A percentile compares a stretch with the other conserved stretches of the same genome.
Evolutionary conservation across 179 eudicot species (phyloP).

Genomic region (Drosera spatulata): DNA sequence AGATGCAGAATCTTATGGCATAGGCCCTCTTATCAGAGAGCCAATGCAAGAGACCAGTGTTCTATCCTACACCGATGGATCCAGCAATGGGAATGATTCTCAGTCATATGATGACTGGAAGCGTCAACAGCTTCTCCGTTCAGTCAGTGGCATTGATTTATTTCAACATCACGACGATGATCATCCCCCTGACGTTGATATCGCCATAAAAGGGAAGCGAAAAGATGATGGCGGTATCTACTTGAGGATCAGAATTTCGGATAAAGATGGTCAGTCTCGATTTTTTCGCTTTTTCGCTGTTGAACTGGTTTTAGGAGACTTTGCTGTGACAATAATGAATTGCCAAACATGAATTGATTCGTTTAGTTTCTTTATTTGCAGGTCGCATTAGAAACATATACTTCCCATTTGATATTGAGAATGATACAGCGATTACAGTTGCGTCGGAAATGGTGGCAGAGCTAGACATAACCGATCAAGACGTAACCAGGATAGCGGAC

Average conservation of each 20-base stretch:
- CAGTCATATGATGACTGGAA: constrained; percentile 18
- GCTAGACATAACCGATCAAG: constrained; percentile 80
- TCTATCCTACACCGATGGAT: no score
- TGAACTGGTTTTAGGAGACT: no score
- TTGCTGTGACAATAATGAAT: background rate
- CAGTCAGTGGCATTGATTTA: constrained; percentile 23
- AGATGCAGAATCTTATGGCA: constrained; percentile 26
- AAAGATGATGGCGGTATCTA: constrained; percentile 41
- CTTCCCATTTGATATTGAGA: constrained; percentile 87
- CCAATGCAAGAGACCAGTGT: no score
- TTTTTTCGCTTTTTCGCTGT: background rate
- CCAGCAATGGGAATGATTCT: constrained; percentile 6
- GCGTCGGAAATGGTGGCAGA: constrained; percentile 97
- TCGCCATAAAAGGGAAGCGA: constrained; percentile 46
- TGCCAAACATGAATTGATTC: background rate
- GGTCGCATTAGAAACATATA: constrained; percentile 82
- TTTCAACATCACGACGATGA: constrained; percentile 21
- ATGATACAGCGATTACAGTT: constrained; percentile 75
- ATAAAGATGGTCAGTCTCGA: constrained; percentile 39
- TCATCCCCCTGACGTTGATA: constrained; percentile 22
- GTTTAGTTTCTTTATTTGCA: constrained; percentile 11
- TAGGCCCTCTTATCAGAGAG: no score
- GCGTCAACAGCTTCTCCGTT: constrained; percentile 15
- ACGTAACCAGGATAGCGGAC: constrained; percentile 61
- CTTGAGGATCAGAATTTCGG: constrained; percentile 43